phyloP scores from a whole-genome alignment of 108 stramenopile genomes.

The Skeletonema tropicum region DNA sequence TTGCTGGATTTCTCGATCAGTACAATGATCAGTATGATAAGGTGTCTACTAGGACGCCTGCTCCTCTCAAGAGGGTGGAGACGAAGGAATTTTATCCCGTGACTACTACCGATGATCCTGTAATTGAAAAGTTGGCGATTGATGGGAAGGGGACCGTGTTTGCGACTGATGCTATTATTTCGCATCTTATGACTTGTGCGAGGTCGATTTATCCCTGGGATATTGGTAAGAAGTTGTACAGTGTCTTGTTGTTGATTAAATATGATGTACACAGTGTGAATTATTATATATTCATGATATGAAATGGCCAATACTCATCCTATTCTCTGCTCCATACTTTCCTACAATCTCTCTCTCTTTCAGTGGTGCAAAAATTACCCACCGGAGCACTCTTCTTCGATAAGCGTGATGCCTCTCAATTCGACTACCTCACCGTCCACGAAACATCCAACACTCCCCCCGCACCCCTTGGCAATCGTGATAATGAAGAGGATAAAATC shows the following conservation, averaged over 20 bases:
- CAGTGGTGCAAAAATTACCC: slow-evolving; percentile 87
- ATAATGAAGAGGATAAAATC: slow-evolving; percentile 66
- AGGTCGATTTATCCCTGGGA: slow-evolving; percentile 98
- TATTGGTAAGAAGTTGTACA: slow-evolving; percentile 42
- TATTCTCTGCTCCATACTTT: background rate
- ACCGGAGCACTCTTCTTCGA: slow-evolving; percentile 94
- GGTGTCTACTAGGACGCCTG: slow-evolving; percentile 73
- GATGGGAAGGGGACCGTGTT: slow-evolving; percentile 94
- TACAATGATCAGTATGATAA: slow-evolving; percentile 96
- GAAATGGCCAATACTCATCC: background rate
- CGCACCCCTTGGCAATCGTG: slow-evolving; percentile 43
- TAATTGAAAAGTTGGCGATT: slow-evolving; percentile 92
- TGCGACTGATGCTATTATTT: slow-evolving; percentile 94
- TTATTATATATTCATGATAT: background rate
- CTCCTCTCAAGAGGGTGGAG: slow-evolving; percentile 75
- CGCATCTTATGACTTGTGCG: slow-evolving; percentile 96
- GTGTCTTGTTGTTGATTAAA: background rate
- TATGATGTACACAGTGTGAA: background rate
- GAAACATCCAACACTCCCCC: slow-evolving; percentile 90
- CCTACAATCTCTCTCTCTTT: background rate
- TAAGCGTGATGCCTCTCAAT: slow-evolving; percentile 92
- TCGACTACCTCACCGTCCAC: slow-evolving; percentile 94
- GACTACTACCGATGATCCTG: slow-evolving; percentile 97
- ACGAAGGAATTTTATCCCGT: slow-evolving; percentile 95
- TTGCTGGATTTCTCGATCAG: slow-evolving; percentile 93